Base-by-base conservation (phyloP, 768 basidiomycete genomes). In the Amanita thiersii region DNA sequence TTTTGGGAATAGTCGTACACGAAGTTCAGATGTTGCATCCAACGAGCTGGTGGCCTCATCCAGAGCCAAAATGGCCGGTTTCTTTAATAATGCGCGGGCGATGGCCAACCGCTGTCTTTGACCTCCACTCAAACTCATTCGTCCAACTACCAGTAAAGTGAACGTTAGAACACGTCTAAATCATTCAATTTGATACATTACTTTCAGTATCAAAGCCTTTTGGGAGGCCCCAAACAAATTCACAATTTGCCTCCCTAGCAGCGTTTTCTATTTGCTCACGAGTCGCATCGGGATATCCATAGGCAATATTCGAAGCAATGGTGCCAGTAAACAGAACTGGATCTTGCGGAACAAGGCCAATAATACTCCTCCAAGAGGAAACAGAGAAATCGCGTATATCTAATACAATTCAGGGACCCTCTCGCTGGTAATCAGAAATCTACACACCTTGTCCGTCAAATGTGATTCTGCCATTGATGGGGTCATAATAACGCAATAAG, bases 261-360 rank as follows among this genome's bases (percentile, higher is more conserved):
- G 90, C 93, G 20, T 79, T 65, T 58, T 96, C 89, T 15, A 97
- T 86, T 45, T 94, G 77, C 49, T 81, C 79, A 15, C 85, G 72
- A 0, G 88, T 86, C 0, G 79, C 87, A 14, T 72, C 63, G 6
- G 75, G 70, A 37, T 82, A 74, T 2, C 93, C 93, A 52, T 86
- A 97, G 0, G 91, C 83, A 47, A 94, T 98, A 53, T 98, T 98
- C 1, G 87, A 86, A 2, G 90, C 90, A 38, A 97, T 93, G 0
- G 91, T 94, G 2, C 91, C 90, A 2, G 85, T 83, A 60, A 96
- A 96, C 20, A 96, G 60, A 2, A 91, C 78, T 0, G 91, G 89
- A 47, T 94, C 91, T 66, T 97, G 93, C 9, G 92, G 93, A 1
- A 98, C 92, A n/a, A 97, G 79, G 0, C 91, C 90, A 33, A 98